Percentiles rank a stretch among this genome's conserved stretches.
Evolutionary conservation across 768 basidiomycete species (phyloP).

Genomic region (Pleurotus salmoneostramineus): DNA sequence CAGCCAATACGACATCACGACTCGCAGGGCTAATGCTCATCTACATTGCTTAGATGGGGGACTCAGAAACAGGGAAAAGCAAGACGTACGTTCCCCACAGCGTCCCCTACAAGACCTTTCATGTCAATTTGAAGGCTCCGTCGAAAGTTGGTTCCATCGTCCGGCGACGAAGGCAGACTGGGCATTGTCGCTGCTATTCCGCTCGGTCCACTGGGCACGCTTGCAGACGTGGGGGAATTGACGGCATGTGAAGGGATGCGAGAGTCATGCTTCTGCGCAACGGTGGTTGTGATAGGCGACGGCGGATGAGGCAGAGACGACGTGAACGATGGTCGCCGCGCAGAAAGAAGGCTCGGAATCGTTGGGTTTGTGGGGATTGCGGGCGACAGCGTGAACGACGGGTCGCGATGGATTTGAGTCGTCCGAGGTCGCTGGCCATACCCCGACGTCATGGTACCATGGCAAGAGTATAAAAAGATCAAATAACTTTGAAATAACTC

Average conservation of each 20-base stretch:
- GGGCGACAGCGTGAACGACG: neutral
- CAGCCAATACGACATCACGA: conserved; percentile 87
- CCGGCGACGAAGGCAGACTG: conserved; percentile 24
- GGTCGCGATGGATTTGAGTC: conserved; percentile 2
- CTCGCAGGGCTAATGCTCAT: conserved; percentile 91
- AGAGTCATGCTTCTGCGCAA: neutral
- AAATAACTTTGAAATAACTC: too few relatives aligned
- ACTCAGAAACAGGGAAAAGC: neutral
- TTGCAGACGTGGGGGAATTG: neutral
- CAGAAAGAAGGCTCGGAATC: conserved; percentile 1
- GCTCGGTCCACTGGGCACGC: neutral
- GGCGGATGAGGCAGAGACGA: neutral
- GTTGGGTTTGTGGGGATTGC: neutral
- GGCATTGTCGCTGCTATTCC: conserved; percentile 5
- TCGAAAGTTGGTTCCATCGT: conserved; percentile 58
- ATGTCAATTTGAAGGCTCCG: conserved; percentile 71
- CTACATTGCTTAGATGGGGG: conserved; percentile 30
- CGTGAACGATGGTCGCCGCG: conserved; percentile 1
- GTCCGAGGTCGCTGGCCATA: neutral
- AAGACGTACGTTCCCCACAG: conserved; percentile 72
- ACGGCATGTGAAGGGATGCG: neutral
- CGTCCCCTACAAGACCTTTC: conserved; percentile 76
- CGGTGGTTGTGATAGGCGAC: neutral
- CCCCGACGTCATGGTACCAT: too few relatives aligned
- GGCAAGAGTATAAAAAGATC: too few relatives aligned